Base-by-base conservation (phyloP, 768 basidiomycete species). In the Infundibulicybe gibba region DNA sequence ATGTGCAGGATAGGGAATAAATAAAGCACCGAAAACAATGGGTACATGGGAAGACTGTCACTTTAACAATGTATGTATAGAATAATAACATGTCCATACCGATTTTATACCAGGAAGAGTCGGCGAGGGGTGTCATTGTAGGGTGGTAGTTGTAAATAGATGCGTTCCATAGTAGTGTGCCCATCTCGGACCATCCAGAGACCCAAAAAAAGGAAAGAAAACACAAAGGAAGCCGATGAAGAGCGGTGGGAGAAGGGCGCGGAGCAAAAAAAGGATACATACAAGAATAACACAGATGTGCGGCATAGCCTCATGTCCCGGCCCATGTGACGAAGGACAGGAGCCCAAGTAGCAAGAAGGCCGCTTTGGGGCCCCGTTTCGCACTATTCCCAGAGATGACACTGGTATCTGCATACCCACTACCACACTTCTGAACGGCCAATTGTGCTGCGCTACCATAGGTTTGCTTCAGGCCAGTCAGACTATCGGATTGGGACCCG, bases 351-450 rank as follows among this genome's bases (percentile, higher is more conserved):
- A 30, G n/a, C 32, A 12, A 6, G 17, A 38, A 14, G 10, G 4
- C 54, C 50, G 52, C 43, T 42, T 41, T 43, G 43, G 44, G 37
- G 25, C 20, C 10, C 37, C 42, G 11, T 17, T 46, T 39, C 43
- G 17, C 17, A 51, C 30, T 30, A 35, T 25, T 39, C 11, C 30
- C 37, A 2, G 42, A 47, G 21, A 42, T 43, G 44, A 33, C 50
- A 11, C 43, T 20, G 21, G 53, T 37, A 6, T 47, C 45, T 12
- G 75, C 79, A 47, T 74, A 85, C n/a, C 61, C 59, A 11, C 63
- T 41, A 11, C 85, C 85, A 51, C 85, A 87, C 44, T 65, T 65
- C 5, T 55, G 55, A 34, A 74, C 69, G 43, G 80, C 70, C 44
- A 70, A 49, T 32, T 63, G 62, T 11, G 74, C 79, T 1, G 80